Percentiles rank a stretch among this genome's conserved stretches.
Conservation (phyloP, 2,329 filamentous ascomycete genomes). For the Curvularia verruculosa region DNA sequence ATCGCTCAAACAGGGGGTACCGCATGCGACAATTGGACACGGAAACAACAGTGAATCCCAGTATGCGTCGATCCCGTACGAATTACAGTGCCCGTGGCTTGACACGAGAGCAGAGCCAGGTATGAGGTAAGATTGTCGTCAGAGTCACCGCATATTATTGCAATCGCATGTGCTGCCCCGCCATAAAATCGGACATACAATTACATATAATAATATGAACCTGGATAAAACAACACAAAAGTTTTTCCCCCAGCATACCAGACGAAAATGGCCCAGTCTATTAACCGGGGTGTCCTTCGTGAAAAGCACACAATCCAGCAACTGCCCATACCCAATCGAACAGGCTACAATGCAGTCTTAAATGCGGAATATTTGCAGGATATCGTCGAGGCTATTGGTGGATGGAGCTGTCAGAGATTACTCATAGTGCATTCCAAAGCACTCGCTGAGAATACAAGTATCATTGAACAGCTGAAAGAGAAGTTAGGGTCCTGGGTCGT, state of each 20-base stretch:
- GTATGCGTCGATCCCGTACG: neutral
- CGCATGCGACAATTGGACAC: no score
- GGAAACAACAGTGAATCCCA: neutral
- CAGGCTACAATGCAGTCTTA: slow-evolving; percentile 27
- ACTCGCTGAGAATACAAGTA: slow-evolving; percentile 25
- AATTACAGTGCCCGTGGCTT: slow-evolving; percentile 8
- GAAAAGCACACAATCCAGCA: slow-evolving; percentile 29
- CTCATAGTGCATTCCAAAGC: slow-evolving; percentile 30
- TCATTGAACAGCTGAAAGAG: slow-evolving; percentile 22
- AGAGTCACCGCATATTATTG: neutral
- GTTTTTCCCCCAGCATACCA: neutral
- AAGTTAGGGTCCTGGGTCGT: slow-evolving; percentile 25
- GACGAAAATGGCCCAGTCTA: slow-evolving; percentile 8
- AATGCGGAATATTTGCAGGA: slow-evolving; percentile 25
- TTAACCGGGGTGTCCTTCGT: slow-evolving; percentile 1
- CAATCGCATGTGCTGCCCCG: neutral
- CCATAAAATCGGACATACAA: neutral
- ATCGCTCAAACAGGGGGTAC: neutral
- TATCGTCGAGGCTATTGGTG: slow-evolving; percentile 20
- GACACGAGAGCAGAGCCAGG: neutral
- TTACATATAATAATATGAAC: no score
- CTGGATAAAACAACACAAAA: neutral
- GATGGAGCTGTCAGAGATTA: slow-evolving; percentile 24
- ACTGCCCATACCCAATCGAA: slow-evolving; percentile 20
- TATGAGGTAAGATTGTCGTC: slow-evolving; percentile 20